Percentiles rank a stretch among this genome's conserved stretches.
These are phyloP conservation scores for Daldinia bambusicola DNA, from an alignment of 495 filamentous ascomycete genomes.

Conservation along the genomic window DNA sequence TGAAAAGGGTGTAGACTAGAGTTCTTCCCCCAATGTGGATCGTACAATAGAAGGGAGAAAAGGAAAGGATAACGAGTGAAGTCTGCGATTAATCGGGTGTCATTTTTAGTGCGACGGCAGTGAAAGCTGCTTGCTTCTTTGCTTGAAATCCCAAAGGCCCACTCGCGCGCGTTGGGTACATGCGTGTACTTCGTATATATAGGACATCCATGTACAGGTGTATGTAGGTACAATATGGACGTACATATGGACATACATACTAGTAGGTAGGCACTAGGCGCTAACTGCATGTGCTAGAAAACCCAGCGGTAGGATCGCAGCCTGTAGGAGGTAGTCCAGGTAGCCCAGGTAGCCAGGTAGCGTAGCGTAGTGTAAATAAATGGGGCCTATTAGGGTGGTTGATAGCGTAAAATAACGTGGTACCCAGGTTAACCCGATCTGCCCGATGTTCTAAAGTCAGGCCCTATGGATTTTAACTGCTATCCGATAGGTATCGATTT, in stretches of 20 bases:
- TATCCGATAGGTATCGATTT: too few relatives aligned
- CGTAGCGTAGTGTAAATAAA: constrained; percentile 7
- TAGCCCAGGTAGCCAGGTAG: too few relatives aligned
- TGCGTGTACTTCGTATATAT: constrained; percentile 13
- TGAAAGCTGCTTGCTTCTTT: constrained; percentile 39
- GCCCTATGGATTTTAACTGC: neutral
- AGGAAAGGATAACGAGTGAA: constrained; percentile 40
- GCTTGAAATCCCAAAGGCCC: constrained; percentile 29
- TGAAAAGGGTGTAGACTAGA: constrained; percentile 30
- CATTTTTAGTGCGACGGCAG: constrained; percentile 47
- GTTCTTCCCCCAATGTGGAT: constrained; percentile 27
- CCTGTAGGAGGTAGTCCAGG: neutral
- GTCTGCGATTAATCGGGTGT: constrained; percentile 46
- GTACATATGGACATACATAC: too few relatives aligned
- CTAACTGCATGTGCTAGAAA: constrained; percentile 30
- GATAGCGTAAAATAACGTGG: constrained; percentile 22
- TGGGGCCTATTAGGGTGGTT: constrained; percentile 32
- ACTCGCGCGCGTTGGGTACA: neutral
- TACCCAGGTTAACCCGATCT: constrained; percentile 14
- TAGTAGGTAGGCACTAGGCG: constrained; percentile 9
- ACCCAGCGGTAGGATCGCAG: constrained; percentile 33
- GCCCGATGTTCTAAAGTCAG: constrained; percentile 12
- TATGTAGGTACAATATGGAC: constrained; percentile 16
- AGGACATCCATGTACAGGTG: constrained; percentile 5
- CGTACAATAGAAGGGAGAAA: constrained; percentile 33